Evolutionary conservation across 129 eudicot genomes (phyloP).

Genomic region (Rutidosis leptorrhynchoides): DNA sequence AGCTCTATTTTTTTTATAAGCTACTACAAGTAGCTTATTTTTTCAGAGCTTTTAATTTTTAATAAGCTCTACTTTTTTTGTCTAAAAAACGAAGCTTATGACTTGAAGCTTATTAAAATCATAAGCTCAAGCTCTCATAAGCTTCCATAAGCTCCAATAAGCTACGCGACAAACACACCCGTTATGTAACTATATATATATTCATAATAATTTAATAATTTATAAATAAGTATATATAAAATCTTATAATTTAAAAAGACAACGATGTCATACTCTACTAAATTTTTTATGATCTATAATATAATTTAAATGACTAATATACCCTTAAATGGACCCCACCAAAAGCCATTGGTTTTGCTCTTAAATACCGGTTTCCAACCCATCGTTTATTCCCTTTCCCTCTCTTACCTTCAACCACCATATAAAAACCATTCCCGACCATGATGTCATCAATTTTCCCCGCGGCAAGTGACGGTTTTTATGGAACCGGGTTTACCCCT

Average conservation of each 20-base stretch:
- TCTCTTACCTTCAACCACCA: constrained; percentile 41
- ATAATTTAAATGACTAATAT: constrained; percentile 22
- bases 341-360: constrained; percentile 18
- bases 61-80: no score
- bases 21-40: no score
- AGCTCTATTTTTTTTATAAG: no score
- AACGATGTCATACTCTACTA: constrained; percentile 1
- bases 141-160: no score
- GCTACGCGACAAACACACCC: no score
- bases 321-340: constrained; percentile 38
- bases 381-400: constrained; percentile 82
- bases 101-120: no score
- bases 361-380: constrained; percentile 60
- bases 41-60: no score
- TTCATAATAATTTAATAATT: no score
- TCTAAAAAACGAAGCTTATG: no score
- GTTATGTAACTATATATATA: no score
- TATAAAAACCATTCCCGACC: constrained; percentile 39
- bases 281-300: neutral
- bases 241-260: constrained; percentile 1
- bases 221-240: no score
- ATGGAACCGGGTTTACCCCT: constrained; percentile 47
- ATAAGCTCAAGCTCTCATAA: no score
- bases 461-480: constrained; percentile 30
- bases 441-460: constrained; percentile 66